These are phyloP conservation scores for Cyberlindnera maritima DNA, from an alignment of 805 yeast species.

Conservation along the genomic window DNA sequence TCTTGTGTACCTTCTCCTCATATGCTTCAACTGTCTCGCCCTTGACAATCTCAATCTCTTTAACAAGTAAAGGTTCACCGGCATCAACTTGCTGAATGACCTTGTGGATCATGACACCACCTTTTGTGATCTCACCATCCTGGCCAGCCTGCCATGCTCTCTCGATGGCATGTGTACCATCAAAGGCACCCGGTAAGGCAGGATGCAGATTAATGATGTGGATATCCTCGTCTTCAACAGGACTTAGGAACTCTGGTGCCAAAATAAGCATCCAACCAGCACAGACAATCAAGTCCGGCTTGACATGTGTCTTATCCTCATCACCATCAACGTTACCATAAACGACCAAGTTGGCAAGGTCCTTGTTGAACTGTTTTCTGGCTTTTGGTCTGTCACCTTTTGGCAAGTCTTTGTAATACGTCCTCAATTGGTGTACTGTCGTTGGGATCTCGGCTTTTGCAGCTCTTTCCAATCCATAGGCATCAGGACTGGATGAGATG, in stretches of 20 bases:
- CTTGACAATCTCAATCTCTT: conserved; percentile 65
- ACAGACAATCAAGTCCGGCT: conserved; percentile 88
- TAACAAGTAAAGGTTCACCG: conserved; percentile 86
- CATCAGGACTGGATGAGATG: conserved; percentile 80
- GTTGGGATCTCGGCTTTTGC: conserved; percentile 66
- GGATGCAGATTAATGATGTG: conserved; percentile 94
- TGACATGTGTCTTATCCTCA: conserved; percentile 33
- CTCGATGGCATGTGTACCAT: conserved; percentile 95
- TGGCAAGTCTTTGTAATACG: conserved; percentile 71
- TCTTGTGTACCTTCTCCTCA: conserved; percentile 75
- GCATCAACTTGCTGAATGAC: conserved; percentile 96
- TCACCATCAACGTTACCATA: conserved; percentile 40
- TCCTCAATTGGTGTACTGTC: conserved; percentile 63
- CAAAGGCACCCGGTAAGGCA: conserved; percentile 95
- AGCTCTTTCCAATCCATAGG: conserved; percentile 86
- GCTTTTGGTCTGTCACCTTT: conserved; percentile 64
- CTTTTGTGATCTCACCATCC: conserved; percentile 66
- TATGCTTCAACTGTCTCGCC: conserved; percentile 79
- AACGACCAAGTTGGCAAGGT: conserved; percentile 68
- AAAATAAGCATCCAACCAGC: conserved; percentile 98
- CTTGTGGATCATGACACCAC: conserved; percentile 95
- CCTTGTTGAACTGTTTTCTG: conserved; percentile 71
- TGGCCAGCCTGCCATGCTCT: conserved; percentile 96
- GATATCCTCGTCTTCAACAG: conserved; percentile 55
- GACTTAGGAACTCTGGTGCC: conserved; percentile 70